Percentiles rank a stretch among this genome's conserved stretches.
phyloP scores from a whole-genome alignment of 257 asterid genomes.

The Solanum virginianum region DNA sequence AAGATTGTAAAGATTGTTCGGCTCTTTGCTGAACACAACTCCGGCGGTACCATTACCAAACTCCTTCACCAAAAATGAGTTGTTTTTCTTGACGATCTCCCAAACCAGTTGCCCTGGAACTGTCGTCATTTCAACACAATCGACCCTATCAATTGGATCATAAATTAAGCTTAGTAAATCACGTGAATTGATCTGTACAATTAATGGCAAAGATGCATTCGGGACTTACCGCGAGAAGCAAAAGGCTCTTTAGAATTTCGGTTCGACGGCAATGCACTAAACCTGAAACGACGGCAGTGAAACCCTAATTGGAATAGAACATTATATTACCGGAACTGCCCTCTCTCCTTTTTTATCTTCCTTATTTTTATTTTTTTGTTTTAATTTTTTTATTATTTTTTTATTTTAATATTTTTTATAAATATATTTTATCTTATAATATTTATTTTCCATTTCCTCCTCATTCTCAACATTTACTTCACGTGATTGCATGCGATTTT shows the following conservation, averaged over 20 bases:
- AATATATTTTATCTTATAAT: no score
- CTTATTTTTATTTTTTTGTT: no score
- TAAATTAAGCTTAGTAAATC: background rate
- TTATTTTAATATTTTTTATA: no score
- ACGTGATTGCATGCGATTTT: no score
- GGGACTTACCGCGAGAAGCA: background rate
- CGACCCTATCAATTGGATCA: background rate
- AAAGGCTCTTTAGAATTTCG: background rate
- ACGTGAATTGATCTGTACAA: background rate
- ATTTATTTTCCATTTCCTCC: no score
- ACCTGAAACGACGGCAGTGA: background rate
- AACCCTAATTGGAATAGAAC: background rate
- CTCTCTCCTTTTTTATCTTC: no score
- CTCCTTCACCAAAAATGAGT: slow-evolving; percentile 63
- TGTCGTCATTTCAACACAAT: slow-evolving; percentile 43
- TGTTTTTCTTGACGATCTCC: slow-evolving; percentile 94
- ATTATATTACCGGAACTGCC: background rate
- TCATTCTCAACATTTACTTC: no score
- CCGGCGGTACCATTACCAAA: slow-evolving; percentile 75
- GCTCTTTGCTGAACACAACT: slow-evolving; percentile 62
- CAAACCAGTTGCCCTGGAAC: slow-evolving; percentile 82
- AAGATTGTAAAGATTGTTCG: slow-evolving; percentile 70
- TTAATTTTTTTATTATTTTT: no score
- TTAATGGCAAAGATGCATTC: background rate
- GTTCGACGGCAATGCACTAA: background rate